These are phyloP conservation scores for Myriosclerotinia duriaeana DNA, from an alignment of 2,329 filamentous ascomycete genomes.

Conservation along the genomic window DNA sequence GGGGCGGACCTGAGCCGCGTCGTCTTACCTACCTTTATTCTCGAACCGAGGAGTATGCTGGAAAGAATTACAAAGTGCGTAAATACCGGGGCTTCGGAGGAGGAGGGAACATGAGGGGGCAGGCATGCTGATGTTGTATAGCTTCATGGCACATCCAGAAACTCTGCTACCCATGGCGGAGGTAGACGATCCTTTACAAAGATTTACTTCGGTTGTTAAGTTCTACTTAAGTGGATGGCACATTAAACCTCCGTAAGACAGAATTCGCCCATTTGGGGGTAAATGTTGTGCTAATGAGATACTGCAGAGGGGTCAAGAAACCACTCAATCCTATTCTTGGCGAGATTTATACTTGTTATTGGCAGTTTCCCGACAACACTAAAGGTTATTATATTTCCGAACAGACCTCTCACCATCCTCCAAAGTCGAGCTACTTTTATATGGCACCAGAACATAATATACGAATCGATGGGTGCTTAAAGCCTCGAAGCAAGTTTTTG, in stretches of 20 bases:
- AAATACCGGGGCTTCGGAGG: neutral
- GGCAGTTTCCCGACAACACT: constrained; percentile 83
- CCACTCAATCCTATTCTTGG: constrained; percentile 95
- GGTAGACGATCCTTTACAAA: constrained; percentile 83
- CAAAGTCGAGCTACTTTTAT: constrained; percentile 99
- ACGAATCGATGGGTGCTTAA: constrained; percentile 91
- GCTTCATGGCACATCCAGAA: constrained; percentile 99
- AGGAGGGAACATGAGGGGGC: neutral
- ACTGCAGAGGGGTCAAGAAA: constrained; percentile 86
- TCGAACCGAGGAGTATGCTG: constrained; percentile 96
- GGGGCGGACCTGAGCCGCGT: constrained; percentile 94
- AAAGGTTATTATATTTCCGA: constrained; percentile 94
- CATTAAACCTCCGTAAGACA: constrained; percentile 85
- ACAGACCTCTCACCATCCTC: constrained; percentile 96
- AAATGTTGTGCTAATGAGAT: constrained; percentile 8
- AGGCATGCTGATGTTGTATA: constrained; percentile 44
- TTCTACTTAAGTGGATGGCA: constrained; percentile 99
- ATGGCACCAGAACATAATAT: constrained; percentile 93
- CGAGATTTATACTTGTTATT: constrained; percentile 92
- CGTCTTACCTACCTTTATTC: constrained; percentile 93
- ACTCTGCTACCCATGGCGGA: constrained; percentile 84
- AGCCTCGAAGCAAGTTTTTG: constrained; percentile 90
- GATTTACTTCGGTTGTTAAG: constrained; percentile 94
- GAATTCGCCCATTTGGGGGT: neutral
- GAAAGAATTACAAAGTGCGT: constrained; percentile 96